Evolutionary conservation across 2,329 filamentous ascomycete species (phyloP).

Genomic region (Cryphonectria parasitica): DNA sequence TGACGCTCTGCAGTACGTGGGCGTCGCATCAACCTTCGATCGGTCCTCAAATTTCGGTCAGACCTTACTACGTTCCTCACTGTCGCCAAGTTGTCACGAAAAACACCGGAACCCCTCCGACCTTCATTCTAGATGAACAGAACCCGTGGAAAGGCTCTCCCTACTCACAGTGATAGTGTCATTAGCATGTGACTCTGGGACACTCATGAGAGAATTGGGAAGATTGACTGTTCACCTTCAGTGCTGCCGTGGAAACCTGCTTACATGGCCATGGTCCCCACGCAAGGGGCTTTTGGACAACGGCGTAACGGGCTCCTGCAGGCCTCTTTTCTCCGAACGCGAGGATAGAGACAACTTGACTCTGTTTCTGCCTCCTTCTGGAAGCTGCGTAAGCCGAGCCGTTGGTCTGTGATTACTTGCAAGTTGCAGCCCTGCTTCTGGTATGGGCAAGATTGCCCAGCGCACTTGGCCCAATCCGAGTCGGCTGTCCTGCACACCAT

Average conservation of each 20-base stretch:
- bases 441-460: background rate
- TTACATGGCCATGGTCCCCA: background rate
- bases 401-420: background rate
- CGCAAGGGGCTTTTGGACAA: too few relatives aligned
- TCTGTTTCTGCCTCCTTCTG: background rate
- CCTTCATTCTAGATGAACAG: background rate
- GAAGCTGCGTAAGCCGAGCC: background rate
- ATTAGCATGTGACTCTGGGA: background rate
- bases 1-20: background rate
- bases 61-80: background rate
- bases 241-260: background rate
- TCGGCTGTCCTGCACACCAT: background rate
- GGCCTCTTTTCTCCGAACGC: background rate
- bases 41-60: background rate
- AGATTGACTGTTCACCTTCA: background rate
- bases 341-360: background rate
- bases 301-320: background rate
- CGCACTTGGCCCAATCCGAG: background rate
- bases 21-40: background rate
- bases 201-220: background rate
- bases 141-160: background rate
- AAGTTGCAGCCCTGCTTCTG: background rate
- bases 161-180: background rate
- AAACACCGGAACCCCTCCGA: constrained; percentile 4
- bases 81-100: background rate